Evolutionary conservation across 2,329 filamentous ascomycete species (phyloP).

Genomic region (Byssoonygena ceratinophila): DNA sequence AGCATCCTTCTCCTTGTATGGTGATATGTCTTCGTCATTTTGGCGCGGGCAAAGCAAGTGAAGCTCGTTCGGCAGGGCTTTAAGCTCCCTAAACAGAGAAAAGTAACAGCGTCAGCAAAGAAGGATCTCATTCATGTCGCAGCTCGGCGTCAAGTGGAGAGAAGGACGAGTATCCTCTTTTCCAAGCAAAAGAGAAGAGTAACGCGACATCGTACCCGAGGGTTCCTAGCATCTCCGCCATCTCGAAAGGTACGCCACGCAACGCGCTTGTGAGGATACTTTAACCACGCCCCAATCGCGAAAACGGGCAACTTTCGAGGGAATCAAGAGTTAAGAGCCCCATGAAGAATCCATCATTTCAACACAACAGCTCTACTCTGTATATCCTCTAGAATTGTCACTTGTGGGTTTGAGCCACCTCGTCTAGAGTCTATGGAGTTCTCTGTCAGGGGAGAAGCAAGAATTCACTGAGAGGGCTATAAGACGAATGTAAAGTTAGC

Average conservation of each 20-base stretch:
- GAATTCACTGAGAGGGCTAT: neutral
- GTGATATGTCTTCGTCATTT: slow-evolving; percentile 51
- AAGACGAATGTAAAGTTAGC: neutral
- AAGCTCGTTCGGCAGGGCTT: slow-evolving; percentile 36
- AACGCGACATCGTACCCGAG: slow-evolving; percentile 26
- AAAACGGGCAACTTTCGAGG: neutral
- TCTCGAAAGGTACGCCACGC: neutral
- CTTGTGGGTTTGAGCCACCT: neutral
- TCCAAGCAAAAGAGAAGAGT: neutral
- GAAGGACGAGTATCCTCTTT: no score
- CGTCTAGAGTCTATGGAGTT: no score
- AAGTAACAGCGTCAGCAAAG: slow-evolving; percentile 8
- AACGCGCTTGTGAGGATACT: neutral
- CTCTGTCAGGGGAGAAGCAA: neutral
- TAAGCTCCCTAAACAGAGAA: slow-evolving; percentile 30
- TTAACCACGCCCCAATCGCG: neutral
- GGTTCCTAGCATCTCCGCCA: slow-evolving; percentile 34
- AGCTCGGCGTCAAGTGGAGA: no score
- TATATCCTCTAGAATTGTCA: neutral
- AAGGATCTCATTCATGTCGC: no score
- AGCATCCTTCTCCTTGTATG: slow-evolving; percentile 47
- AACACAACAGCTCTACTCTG: neutral
- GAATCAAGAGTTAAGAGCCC: neutral
- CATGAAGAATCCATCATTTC: slow-evolving; percentile 5
- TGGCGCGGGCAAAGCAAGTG: slow-evolving; percentile 61